Conservation (phyloP, 768 basidiomycete species). For the Rhizopogon rudus region DNA sequence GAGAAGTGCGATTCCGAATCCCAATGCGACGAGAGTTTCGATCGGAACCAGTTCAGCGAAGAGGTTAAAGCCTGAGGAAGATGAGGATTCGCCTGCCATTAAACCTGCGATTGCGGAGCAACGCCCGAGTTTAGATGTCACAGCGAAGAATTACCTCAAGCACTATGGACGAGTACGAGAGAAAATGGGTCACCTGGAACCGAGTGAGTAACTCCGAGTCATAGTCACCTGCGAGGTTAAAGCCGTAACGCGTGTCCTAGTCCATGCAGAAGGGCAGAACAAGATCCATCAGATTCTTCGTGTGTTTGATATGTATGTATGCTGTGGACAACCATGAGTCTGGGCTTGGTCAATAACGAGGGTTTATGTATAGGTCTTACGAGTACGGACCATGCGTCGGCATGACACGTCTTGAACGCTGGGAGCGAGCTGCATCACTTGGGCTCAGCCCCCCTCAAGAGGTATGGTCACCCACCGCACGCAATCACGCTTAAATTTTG, state of each 20-base stretch:
- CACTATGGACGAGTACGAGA: slow-evolving; percentile 40
- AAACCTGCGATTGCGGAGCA: not conserved
- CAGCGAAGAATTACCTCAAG: slow-evolving; percentile 49
- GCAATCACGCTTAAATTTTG: not conserved
- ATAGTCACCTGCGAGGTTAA: not conserved
- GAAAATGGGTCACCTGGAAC: slow-evolving; percentile 51
- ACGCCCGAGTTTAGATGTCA: slow-evolving; percentile 31
- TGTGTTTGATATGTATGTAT: slow-evolving; percentile 68
- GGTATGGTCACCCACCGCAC: slow-evolving; percentile 32
- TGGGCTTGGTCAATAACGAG: slow-evolving; percentile 1
- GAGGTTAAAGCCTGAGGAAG: not conserved
- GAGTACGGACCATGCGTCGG: slow-evolving; percentile 81
- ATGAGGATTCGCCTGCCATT: slow-evolving; percentile 1
- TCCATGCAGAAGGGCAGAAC: slow-evolving; percentile 59
- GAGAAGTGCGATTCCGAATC: slow-evolving; percentile 15
- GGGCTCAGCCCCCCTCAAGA: slow-evolving; percentile 78
- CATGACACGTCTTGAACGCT: slow-evolving; percentile 77
- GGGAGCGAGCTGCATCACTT: slow-evolving; percentile 77
- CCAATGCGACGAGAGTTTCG: slow-evolving; percentile 18
- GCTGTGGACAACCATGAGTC: not conserved
- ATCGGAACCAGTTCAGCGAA: not conserved
- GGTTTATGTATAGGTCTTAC: slow-evolving; percentile 44
- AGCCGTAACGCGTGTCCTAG: slow-evolving; percentile 31
- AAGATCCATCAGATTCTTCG: slow-evolving; percentile 69
- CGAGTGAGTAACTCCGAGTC: slow-evolving; percentile 44